Base-by-base conservation (phyloP, 129 eudicot genomes). In the Rutidosis leptorrhynchoides region DNA sequence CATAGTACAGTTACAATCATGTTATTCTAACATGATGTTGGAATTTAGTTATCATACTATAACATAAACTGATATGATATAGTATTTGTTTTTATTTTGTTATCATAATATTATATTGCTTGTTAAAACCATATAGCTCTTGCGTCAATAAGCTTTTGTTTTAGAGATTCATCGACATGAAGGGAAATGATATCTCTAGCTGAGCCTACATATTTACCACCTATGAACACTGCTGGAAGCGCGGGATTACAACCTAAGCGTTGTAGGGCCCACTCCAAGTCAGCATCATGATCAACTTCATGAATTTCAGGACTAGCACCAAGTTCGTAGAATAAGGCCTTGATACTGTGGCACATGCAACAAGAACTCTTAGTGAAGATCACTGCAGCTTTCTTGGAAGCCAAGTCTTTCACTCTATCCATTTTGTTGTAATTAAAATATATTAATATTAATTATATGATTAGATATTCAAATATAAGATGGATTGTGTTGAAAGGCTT, bases 261-360 rank as follows among this genome's bases (percentile, higher is more conserved):
- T 49, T 81, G 74, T 27, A 94, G 73, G 19, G 96, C 97, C 76
- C 81, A 17, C 68, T 86, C 99, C 84, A 94, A 82, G 55, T 94
- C 97, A 12, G 78, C 64, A 15, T 86, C 95, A 23, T 80, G 78
- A 68, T 94, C 99, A 21, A 86, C 81, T 73, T 94, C 99, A 74
- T 94, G 89, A 43, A 94, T 75, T 16, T 83, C 97, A 6, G 99
- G 99, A 75, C 90, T 94, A 21, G 99, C 97, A 32, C 99, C 99
- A 35, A 86, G 83, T 42, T 94, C 90, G 32, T 94, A 80, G 73
- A 94, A 86, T 58, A 94, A 79, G 37, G 88, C 79, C 83, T 79
- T 84, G 64, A 94, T 84, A 83, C 99, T 94, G 53, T 94, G 88
- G 72, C 90, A 84, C 99, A 94, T 94, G 83, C 93, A 94, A 58